phyloP scores from a whole-genome alignment of 257 asterid species.

The Fraxinus anomala region DNA sequence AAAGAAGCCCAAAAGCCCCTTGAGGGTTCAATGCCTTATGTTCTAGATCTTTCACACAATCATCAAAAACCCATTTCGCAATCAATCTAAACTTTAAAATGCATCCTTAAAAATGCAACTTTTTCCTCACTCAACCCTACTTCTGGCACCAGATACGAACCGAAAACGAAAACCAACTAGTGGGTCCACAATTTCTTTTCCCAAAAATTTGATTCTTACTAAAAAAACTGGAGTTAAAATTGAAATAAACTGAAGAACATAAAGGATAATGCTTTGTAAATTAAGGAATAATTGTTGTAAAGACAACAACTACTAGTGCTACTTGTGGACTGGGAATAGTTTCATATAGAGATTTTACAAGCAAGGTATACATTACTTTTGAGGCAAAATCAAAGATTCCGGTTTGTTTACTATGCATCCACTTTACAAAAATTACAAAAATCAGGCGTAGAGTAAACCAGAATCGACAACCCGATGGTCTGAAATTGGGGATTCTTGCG shows the following conservation, averaged over 20 bases:
- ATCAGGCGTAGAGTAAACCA: too few relatives aligned
- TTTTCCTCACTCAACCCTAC: slow-evolving; percentile 28
- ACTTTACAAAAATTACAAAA: too few relatives aligned
- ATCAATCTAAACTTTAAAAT: neutral
- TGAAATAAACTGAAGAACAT: neutral
- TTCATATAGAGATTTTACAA: slow-evolving; percentile 24
- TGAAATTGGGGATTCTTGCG: too few relatives aligned
- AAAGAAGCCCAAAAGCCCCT: slow-evolving; percentile 66
- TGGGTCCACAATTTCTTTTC: slow-evolving; percentile 21
- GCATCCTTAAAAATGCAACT: neutral
- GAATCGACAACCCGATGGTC: too few relatives aligned
- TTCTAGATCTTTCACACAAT: slow-evolving; percentile 28
- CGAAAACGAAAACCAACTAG: slow-evolving; percentile 18
- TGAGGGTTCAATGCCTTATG: slow-evolving; percentile 64
- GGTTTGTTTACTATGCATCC: neutral
- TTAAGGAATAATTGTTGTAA: slow-evolving; percentile 24
- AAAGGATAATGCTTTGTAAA: neutral
- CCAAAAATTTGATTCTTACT: neutral
- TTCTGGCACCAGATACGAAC: slow-evolving; percentile 34
- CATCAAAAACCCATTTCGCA: slow-evolving; percentile 32
- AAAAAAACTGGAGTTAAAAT: neutral
- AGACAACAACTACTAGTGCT: neutral
- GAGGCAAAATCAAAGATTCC: neutral
- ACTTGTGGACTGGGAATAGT: slow-evolving; percentile 16
- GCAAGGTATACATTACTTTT: slow-evolving; percentile 28